Evolutionary conservation across 2,329 filamentous ascomycete genomes (phyloP), one percentile per base, ranked within the genome.

Genomic region (Cyphellophora europaea): DNA sequence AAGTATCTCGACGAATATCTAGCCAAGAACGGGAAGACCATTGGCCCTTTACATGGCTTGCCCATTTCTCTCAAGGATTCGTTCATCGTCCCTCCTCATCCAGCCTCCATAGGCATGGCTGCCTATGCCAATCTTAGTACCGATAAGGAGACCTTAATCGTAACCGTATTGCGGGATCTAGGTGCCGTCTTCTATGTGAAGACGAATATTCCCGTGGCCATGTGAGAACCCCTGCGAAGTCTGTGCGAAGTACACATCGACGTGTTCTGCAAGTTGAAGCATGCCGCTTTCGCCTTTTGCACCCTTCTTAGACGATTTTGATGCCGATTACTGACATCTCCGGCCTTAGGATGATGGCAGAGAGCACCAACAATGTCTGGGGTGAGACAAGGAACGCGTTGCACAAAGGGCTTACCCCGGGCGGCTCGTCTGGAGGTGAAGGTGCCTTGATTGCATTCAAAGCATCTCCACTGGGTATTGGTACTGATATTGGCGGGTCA

Each of bases 21-120:
- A 3, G 44, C 55, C 52, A 63, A 13, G 55, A 66, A 43, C 53
- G 63, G 23, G 15, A 57, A 61, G 42, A 53, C 65, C 0, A 56
- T 69, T 23, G 81, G 81, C 0, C 78, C 79, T 2, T 64, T 86
- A 2, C 80, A 85, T 53, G 81, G 77, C 53, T 43, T 65, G 11
- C 55, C 57, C 1, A 55, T 67, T 30, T 74, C 77, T 0, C 65
- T 86, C 30, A 86, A 86, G 49, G 47, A 49, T 34, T 48, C 41
- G 14, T 47, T 49, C 32, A 33, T 49, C 11, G 45, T 40, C 10
- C 36, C 43, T 12, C 43, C 43, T 13, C 51, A 58, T 38, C 55
- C 55, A 5, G 50, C 53, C 3, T 54, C 53, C 4, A 50, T 58
- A 18, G 56, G 57, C n/a, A 54, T 58, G 51, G 51, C 54, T 11